These are phyloP conservation scores for Rosa multiflora DNA, from an alignment of 306 rosid genomes.

Conservation along the genomic window DNA sequence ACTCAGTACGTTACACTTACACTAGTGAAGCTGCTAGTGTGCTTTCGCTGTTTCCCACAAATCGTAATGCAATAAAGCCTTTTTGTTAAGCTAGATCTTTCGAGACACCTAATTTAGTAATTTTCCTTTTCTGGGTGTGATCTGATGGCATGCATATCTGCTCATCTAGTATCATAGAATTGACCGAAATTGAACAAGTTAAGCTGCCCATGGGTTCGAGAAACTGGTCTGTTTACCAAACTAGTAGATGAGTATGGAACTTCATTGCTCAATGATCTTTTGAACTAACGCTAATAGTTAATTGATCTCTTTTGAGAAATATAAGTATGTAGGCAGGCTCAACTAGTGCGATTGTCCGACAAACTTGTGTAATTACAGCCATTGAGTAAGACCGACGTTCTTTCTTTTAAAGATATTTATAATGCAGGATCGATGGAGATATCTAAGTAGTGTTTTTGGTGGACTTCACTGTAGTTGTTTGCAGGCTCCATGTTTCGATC, in stretches of 20 bases:
- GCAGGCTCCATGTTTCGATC: not conserved
- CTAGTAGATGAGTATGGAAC: not conserved
- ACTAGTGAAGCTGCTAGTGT: constrained; percentile 31
- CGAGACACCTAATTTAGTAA: too few relatives aligned
- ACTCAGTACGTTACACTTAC: constrained; percentile 18
- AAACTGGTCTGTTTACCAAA: not conserved
- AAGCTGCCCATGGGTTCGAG: not conserved
- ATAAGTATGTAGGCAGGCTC: not conserved
- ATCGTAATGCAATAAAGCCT: not conserved
- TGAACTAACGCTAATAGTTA: not conserved
- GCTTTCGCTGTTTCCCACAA: constrained; percentile 59
- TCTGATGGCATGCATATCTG: not conserved
- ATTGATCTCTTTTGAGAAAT: not conserved
- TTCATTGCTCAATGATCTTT: not conserved
- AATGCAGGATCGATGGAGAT: not conserved
- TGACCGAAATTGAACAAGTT: not conserved
- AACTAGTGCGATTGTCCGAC: not conserved
- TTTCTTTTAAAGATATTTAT: not conserved
- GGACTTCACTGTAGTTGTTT: not conserved
- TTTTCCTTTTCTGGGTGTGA: not conserved
- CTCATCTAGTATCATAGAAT: not conserved
- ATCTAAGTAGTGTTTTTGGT: not conserved
- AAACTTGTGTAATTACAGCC: not conserved
- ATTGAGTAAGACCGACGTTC: not conserved
- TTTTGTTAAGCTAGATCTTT: constrained; percentile 1